Conservation (phyloP, 352 stramenopile species). For the Pythium biforme region DNA sequence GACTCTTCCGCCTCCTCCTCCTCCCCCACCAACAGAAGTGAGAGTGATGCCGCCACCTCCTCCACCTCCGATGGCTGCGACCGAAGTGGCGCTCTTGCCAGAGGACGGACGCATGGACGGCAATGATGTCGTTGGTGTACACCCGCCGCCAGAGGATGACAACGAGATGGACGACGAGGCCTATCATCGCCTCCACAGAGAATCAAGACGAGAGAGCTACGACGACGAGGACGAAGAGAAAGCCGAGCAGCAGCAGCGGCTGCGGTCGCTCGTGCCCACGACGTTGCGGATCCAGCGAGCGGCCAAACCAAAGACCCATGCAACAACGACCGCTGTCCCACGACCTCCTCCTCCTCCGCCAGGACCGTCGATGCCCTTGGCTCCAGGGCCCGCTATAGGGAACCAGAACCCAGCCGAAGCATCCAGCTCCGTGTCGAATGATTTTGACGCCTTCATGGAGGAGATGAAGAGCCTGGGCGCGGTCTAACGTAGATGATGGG, state of each 20-base stretch:
- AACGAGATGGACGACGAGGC: not conserved
- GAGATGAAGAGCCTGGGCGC: conserved; percentile 45
- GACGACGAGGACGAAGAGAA: conserved; percentile 31
- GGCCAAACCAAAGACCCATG: not conserved
- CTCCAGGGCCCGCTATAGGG: not conserved
- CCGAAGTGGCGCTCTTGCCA: not conserved
- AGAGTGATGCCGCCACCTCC: conserved; percentile 15
- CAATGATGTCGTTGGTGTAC: conserved; percentile 11
- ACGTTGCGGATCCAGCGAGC: conserved; percentile 54
- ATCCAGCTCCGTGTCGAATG: conserved; percentile 40
- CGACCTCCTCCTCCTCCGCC: conserved; percentile 12
- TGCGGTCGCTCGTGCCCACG: conserved; percentile 61
- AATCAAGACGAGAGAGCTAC: not conserved
- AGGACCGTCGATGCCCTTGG: not conserved
- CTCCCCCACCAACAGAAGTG: not conserved
- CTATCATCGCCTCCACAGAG: too few species aligned
- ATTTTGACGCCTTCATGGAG: conserved; percentile 76
- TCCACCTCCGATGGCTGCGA: conserved; percentile 18
- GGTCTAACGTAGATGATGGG: conserved; percentile 1
- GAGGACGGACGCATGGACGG: conserved; percentile 8
- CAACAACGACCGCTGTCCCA: not conserved
- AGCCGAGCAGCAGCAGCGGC: conserved; percentile 39
- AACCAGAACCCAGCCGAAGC: not conserved
- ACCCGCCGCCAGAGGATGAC: conserved; percentile 26
- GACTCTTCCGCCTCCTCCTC: conserved; percentile 12